These are phyloP conservation scores for Penicillium daleae DNA, from an alignment of 495 filamentous ascomycete genomes.

Conservation along the genomic window DNA sequence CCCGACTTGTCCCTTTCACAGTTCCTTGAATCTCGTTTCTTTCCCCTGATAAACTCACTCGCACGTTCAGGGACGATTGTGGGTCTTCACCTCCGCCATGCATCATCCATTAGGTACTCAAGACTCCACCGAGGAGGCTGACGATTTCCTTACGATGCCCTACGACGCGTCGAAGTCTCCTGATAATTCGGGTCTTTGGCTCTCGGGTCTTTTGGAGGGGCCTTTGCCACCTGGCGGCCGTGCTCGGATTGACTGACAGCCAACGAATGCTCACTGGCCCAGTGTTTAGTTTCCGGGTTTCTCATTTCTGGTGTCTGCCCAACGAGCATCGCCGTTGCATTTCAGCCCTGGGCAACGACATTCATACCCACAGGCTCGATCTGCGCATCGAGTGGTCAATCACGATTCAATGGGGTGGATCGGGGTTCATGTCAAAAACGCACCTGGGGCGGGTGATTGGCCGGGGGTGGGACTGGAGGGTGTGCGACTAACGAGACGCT, in stretches of 20 bases:
- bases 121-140: neutral
- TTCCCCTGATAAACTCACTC: neutral
- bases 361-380: slow-evolving; percentile 12
- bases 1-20: neutral
- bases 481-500: slow-evolving; percentile 25
- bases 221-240: slow-evolving; percentile 6
- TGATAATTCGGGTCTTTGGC: neutral
- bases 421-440: slow-evolving; percentile 21
- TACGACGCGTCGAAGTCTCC: neutral
- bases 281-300: neutral
- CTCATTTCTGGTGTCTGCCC: slow-evolving; percentile 12
- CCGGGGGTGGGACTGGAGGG: slow-evolving; percentile 20
- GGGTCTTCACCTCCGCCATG: neutral
- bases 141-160: neutral
- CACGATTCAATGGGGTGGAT: slow-evolving; percentile 10
- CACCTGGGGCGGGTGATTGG: slow-evolving; percentile 20
- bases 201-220: neutral
- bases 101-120: neutral
- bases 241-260: neutral
- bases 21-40: neutral
- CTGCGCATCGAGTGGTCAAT: slow-evolving; percentile 28
- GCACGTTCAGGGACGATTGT: neutral
- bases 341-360: slow-evolving; percentile 22
- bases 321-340: slow-evolving; percentile 19
- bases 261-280: slow-evolving; percentile 2